Conservation (phyloP, 345 rosid genomes). For the Aurinia saxatilis region DNA sequence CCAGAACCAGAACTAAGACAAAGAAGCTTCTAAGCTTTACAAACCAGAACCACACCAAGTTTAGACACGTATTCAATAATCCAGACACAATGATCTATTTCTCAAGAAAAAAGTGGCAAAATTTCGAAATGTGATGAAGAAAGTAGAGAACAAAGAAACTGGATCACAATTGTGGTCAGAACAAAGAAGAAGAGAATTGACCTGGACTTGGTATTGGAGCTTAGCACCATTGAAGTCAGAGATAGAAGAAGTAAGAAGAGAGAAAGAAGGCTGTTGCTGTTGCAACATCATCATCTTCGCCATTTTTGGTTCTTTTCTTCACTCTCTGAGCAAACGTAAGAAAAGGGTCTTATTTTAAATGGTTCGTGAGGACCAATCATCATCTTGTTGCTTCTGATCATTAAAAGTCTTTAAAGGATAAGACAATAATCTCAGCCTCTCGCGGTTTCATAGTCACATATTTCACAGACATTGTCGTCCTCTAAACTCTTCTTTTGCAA, state of each 20-base stretch:
- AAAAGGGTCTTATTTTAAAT: constrained; percentile 8
- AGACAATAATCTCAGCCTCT: constrained; percentile 30
- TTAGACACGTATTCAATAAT: not conserved
- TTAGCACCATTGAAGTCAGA: constrained; percentile 86
- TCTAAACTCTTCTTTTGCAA: constrained; percentile 11
- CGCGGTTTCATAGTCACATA: constrained; percentile 30
- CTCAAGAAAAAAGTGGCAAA: not conserved
- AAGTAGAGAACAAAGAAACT: too few species aligned
- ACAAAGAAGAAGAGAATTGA: constrained; percentile 16
- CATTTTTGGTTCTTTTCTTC: constrained; percentile 30
- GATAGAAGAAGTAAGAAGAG: constrained; percentile 66
- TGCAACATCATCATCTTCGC: constrained; percentile 66
- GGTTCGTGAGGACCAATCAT: constrained; percentile 24
- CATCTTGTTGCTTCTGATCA: constrained; percentile 23
- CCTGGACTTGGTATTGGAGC: constrained; percentile 64
- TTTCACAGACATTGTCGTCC: constrained; percentile 27
- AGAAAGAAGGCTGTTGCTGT: constrained; percentile 61
- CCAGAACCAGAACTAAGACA: not conserved
- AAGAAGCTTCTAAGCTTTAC: not conserved
- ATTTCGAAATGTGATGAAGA: too few species aligned
- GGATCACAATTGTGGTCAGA: not conserved
- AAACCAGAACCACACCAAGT: not conserved
- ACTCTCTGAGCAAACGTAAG: constrained; percentile 13
- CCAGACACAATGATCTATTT: not conserved
- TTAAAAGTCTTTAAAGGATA: constrained; percentile 21